phyloP scores from a whole-genome alignment of 2,329 filamentous ascomycete genomes.

The Botryotinia calthae region DNA sequence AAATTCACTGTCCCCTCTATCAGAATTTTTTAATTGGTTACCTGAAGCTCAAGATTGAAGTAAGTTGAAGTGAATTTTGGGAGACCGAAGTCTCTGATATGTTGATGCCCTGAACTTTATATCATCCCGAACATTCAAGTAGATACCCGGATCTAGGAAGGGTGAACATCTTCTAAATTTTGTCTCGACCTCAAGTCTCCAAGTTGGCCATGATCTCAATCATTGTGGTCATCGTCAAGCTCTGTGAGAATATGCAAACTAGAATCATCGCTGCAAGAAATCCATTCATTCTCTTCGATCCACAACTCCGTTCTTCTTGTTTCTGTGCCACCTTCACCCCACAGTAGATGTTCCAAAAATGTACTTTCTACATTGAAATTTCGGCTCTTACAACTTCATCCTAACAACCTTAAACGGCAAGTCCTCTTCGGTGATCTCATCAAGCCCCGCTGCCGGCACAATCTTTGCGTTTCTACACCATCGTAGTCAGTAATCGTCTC shows the following conservation, averaged over 20 bases:
- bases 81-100: neutral
- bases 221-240: neutral
- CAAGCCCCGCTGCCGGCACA: neutral
- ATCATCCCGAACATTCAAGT: neutral
- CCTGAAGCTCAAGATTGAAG: neutral
- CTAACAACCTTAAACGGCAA: constrained; percentile 20
- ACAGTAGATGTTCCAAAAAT: neutral
- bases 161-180: neutral
- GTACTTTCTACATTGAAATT: neutral
- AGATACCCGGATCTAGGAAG: neutral
- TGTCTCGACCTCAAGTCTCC: neutral
- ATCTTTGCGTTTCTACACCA: neutral
- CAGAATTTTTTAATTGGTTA: neutral
- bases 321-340: neutral
- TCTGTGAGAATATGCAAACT: no score
- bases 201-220: neutral
- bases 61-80: neutral
- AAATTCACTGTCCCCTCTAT: neutral
- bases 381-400: neutral
- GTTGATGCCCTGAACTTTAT: neutral
- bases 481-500: neutral
- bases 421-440: constrained; percentile 12
- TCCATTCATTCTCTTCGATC: neutral
- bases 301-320: neutral
- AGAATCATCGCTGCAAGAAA: neutral